Evolutionary conservation across 1,139 yeast genomes (phyloP), one percentile per base, ranked within the genome.

Genomic region (Saccharomyces hybrid): DNA sequence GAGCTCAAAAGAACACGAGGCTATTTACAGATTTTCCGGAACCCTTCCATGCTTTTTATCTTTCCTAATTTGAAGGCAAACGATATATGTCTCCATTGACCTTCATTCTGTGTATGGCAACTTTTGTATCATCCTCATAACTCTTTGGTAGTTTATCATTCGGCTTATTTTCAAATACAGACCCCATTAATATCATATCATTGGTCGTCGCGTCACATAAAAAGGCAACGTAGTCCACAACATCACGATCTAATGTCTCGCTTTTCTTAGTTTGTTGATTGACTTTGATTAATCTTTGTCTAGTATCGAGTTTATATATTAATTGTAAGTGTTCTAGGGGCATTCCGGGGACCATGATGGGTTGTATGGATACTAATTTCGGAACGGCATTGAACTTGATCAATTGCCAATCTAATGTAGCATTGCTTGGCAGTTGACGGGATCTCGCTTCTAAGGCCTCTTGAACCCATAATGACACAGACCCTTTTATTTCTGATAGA

Each of bases 341-440:
- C 55, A 71, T 70, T 26, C 79, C 80, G 3, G 78, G 87, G 62
- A 73, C 80, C 84, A 76, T 83, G 78, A 70, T 78, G 64, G 82
- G 90, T 81, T 66, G 95, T 64, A 89, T 80, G 2, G 84, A 77
- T 52, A 86, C 77, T 46, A 89, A 75, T 69, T 84, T 86, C 38
- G 97, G 97, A 53, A 82, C 79, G 29, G 77, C 73, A 60, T 82
- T 86, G 64, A 89, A 82, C 59, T 84, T 81, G 46, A 83, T 72
- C 53, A 90, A 75, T 63, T 87, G 86, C 97, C 97, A 90, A 53
- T 80, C 81, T 58, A 88, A 74, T 57, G 78, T 77, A 44, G 81
- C 75, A 57, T 78, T 76, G 14, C 73, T 69, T 23, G 97, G 96
- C 55, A 89, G 75, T 31, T 77, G 71, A 25, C 72, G 69, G 51